Evolutionary conservation across 495 filamentous ascomycete species (phyloP), one percentile per base, ranked within the genome.

Genomic region (Talaromyces trachyspermus): DNA sequence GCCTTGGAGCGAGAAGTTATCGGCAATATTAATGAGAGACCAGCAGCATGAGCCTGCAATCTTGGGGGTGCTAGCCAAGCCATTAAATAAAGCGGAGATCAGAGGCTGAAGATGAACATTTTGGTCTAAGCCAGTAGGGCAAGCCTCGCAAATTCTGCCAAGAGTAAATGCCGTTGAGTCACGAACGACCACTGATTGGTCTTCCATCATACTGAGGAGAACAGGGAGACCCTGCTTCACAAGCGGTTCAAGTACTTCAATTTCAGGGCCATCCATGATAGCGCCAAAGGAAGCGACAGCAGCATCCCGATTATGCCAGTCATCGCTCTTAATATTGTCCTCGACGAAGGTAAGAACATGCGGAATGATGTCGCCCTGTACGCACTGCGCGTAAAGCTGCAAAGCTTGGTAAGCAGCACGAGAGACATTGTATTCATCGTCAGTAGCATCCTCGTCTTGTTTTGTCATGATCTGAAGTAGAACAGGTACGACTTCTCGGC

Each of bases 41-140:
- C 94, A 97, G 70, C 92, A 98, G 78, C 94, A 97, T 15, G 94
- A 97, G 48, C 85, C 82, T 36, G 92, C 92, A 81, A 98, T 97
- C 74, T 95, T 95, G 33, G 91, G 83, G 61, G 86, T 91, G 70
- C 86, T 94, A 43, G 89, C 77, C 44, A 95, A 73, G 37, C 91
- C 92, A 37, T 78, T 80, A 66, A 98, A 97, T n/a, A 98, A 78
- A 46, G 89, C 84, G 25, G 76, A 75, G 54, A 97, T 88, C 42
- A 98, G 71, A 18, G 83, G 77, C 48, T 88, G 83, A 7, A 98
- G 77, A 64, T 95, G 88, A 50, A 81, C 69, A 50, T 74, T 64
- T 23, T 87, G 82, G 62, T 97, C 92, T 52, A 98, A 89, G 25
- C 90, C 81, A 48, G 88, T 84, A 9, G 90, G 83, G 62, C 86